A percentile compares a stretch with the other conserved stretches of the same genome.
These are phyloP conservation scores for Nakaseomyces bracarensis DNA, from an alignment of 1,139 yeast genomes.

Conservation along the genomic window DNA sequence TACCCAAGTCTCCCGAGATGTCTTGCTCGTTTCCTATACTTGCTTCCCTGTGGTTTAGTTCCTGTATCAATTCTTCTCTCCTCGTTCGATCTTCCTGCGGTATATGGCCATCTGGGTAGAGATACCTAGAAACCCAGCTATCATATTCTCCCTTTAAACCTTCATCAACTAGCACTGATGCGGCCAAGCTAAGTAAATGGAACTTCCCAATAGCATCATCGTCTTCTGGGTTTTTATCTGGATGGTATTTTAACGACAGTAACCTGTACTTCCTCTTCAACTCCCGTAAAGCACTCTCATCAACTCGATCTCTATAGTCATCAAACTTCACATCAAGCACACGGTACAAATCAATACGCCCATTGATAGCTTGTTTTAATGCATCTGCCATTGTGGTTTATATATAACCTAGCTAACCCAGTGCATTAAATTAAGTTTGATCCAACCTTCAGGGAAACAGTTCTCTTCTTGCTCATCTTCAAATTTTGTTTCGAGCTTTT, in stretches of 20 bases:
- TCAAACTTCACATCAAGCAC: slow-evolving; percentile 14
- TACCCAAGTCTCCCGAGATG: slow-evolving; percentile 8
- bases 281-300: slow-evolving; percentile 8
- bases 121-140: slow-evolving; percentile 16
- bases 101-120: slow-evolving; percentile 1
- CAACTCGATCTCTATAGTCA: slow-evolving; percentile 5
- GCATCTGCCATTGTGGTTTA: slow-evolving; percentile 1
- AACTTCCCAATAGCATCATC: slow-evolving; percentile 45
- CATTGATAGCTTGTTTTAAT: background rate
- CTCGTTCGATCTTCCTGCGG: slow-evolving; percentile 11
- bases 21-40: background rate
- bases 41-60: background rate
- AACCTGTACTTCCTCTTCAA: slow-evolving; percentile 74
- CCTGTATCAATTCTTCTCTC: slow-evolving; percentile 8
- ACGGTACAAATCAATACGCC: slow-evolving; percentile 17
- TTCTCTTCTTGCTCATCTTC: no score
- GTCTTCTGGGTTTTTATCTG: slow-evolving; percentile 87
- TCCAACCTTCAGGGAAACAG: no score
- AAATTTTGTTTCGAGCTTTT: no score
- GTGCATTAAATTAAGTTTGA: no score
- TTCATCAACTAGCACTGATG: slow-evolving; percentile 51
- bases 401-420: no score
- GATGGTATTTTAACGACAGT: slow-evolving; percentile 79
- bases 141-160: slow-evolving; percentile 50
- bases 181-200: slow-evolving; percentile 55